Conservation (phyloP, 352 stramenopile species). For the Globisporangium megalacanthum region DNA sequence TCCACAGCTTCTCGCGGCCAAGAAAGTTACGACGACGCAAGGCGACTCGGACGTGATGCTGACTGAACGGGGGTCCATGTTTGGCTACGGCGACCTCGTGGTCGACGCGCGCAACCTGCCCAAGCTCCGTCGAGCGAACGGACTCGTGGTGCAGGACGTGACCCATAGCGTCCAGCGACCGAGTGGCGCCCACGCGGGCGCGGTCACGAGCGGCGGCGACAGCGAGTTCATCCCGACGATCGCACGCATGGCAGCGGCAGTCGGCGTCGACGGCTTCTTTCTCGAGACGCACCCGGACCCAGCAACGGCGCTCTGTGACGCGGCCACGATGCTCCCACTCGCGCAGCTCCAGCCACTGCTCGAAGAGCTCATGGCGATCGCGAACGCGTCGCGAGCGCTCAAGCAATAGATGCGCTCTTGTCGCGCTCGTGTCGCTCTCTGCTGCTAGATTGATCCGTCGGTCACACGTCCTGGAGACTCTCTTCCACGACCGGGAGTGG, state of each 20-base stretch:
- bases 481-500: slow-evolving; percentile 66
- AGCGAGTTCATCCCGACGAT: slow-evolving; percentile 85
- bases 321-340: slow-evolving; percentile 69
- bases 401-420: background rate
- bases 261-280: slow-evolving; percentile 87
- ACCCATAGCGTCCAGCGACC: slow-evolving; percentile 82
- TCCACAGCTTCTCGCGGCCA: slow-evolving; percentile 57
- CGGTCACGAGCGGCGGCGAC: slow-evolving; percentile 58
- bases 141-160: slow-evolving; percentile 81
- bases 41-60: slow-evolving; percentile 71
- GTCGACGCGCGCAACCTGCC: slow-evolving; percentile 80
- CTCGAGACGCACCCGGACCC: slow-evolving; percentile 85
- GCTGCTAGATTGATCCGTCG: background rate
- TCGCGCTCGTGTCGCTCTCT: background rate
- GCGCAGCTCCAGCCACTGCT: slow-evolving; percentile 60
- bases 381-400: slow-evolving; percentile 40
- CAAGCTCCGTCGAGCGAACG: slow-evolving; percentile 51
- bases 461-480: slow-evolving; percentile 57
- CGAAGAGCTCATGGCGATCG: slow-evolving; percentile 71
- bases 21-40: slow-evolving; percentile 62
- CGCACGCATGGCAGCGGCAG: slow-evolving; percentile 72
- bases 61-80: slow-evolving; percentile 85
- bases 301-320: slow-evolving; percentile 53
- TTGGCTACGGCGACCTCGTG: slow-evolving; percentile 85
- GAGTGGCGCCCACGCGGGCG: slow-evolving; percentile 29